phyloP scores from a whole-genome alignment of 305 asterid genomes.

The Rubia tinctorum region DNA sequence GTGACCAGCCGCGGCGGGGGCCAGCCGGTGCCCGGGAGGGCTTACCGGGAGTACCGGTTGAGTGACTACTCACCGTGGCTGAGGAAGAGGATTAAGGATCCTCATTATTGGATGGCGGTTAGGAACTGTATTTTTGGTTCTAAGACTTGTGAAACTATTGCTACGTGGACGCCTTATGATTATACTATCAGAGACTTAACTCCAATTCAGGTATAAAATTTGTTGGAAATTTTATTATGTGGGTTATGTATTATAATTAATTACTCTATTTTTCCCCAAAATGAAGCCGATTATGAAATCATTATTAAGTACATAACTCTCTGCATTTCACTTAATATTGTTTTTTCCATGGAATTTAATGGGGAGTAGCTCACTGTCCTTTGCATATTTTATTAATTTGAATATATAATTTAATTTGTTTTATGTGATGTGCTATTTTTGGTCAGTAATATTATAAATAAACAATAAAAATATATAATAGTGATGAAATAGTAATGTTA shows the following conservation, averaged over 20 bases:
- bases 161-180: slow-evolving; percentile 73
- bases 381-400: not conserved
- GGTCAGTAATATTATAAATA: no score
- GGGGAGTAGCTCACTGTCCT: no score
- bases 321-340: no score
- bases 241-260: no score
- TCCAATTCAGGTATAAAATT: slow-evolving; percentile 59
- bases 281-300: no score
- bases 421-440: not conserved
- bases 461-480: no score
- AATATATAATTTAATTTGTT: no score
- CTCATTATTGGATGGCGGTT: slow-evolving; percentile 59
- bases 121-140: slow-evolving; percentile 73
- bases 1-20: slow-evolving; percentile 81
- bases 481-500: no score
- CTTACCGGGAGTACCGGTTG: slow-evolving; percentile 59
- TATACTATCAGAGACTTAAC: slow-evolving; percentile 65
- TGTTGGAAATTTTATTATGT: not conserved
- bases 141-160: slow-evolving; percentile 62
- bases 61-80: slow-evolving; percentile 70
- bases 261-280: no score
- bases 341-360: no score
- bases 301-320: no score
- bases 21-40: slow-evolving; percentile 50
- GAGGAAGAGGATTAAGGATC: slow-evolving; percentile 59